A percentile compares a stretch with the other conserved stretches of the same genome.
These are phyloP conservation scores for Scedosporium minutisporum DNA, from an alignment of 2,329 filamentous ascomycete genomes.

Conservation along the genomic window DNA sequence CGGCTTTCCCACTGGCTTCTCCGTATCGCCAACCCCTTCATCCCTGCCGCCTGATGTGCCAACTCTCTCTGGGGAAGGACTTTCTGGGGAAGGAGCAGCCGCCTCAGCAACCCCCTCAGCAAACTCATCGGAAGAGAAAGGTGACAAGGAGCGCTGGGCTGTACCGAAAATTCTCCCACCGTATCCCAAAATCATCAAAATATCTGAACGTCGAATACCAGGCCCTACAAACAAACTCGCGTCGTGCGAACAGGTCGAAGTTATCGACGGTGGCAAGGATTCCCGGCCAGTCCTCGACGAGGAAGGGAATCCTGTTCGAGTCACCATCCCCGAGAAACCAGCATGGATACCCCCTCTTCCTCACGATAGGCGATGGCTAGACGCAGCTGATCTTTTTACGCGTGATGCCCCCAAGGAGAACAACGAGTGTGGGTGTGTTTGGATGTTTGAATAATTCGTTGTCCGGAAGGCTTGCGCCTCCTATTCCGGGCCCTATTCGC, in stretches of 20 bases:
- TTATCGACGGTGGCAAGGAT: slow-evolving; percentile 27
- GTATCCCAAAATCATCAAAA: slow-evolving; percentile 45
- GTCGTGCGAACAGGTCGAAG: slow-evolving; percentile 38
- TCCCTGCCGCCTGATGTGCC: neutral
- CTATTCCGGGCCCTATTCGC: neutral
- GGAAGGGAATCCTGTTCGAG: slow-evolving; percentile 28
- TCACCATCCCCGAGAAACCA: slow-evolving; percentile 33
- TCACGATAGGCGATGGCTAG: slow-evolving; percentile 5
- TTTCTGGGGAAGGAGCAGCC: neutral
- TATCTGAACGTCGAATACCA: slow-evolving; percentile 41
- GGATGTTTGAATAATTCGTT: slow-evolving; percentile 4
- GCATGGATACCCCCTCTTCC: neutral
- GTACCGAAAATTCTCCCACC: slow-evolving; percentile 13
- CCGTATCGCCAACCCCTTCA: neutral
- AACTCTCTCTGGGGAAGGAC: neutral
- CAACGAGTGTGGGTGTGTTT: slow-evolving; percentile 8
- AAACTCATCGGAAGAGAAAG: slow-evolving; percentile 1
- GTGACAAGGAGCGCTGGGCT: slow-evolving; percentile 2
- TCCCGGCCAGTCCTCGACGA: slow-evolving; percentile 25
- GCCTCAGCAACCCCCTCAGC: slow-evolving; percentile 9
- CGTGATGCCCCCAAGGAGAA: slow-evolving; percentile 5
- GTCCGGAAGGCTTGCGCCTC: neutral
- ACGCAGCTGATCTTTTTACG: slow-evolving; percentile 11
- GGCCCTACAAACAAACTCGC: slow-evolving; percentile 23
- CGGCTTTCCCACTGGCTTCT: neutral